Evolutionary conservation across 306 rosid genomes (phyloP).

Genomic region (Cajanus cajan): DNA sequence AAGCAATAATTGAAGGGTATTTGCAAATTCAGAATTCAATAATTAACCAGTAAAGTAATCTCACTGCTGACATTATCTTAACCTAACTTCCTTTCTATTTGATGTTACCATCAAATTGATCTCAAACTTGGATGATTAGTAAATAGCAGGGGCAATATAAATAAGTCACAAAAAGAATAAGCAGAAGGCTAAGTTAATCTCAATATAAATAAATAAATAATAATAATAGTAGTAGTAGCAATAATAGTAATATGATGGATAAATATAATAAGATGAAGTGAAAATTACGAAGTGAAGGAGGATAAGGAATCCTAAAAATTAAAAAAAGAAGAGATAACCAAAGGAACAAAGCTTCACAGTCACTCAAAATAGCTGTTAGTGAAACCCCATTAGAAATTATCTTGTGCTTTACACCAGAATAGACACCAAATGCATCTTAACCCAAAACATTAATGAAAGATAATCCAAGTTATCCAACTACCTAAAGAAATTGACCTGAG

Average conservation of each 20-base stretch:
- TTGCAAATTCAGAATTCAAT: background rate
- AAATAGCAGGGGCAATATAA: background rate
- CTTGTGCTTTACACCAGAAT: background rate
- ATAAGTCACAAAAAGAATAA: background rate
- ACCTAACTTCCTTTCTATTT: background rate
- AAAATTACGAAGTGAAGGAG: background rate
- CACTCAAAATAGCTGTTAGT: background rate
- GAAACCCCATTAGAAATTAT: background rate
- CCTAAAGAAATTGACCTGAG: slow-evolving; percentile 22
- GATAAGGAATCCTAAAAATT: background rate
- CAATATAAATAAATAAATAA: background rate
- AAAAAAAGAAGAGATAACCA: background rate
- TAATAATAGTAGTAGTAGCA: too few species aligned
- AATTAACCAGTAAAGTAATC: background rate
- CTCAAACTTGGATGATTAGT: background rate
- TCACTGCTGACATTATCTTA: slow-evolving; percentile 3
- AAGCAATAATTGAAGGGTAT: slow-evolving; percentile 12
- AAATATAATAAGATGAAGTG: background rate
- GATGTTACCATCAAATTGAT: background rate
- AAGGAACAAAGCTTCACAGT: background rate
- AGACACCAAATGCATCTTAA: background rate
- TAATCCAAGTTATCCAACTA: background rate
- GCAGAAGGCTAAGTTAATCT: background rate
- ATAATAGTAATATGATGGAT: background rate
- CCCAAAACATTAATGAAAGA: slow-evolving; percentile 14